Base-by-base conservation (phyloP, 768 basidiomycete species). In the Cantharellus cinnabarinus region DNA sequence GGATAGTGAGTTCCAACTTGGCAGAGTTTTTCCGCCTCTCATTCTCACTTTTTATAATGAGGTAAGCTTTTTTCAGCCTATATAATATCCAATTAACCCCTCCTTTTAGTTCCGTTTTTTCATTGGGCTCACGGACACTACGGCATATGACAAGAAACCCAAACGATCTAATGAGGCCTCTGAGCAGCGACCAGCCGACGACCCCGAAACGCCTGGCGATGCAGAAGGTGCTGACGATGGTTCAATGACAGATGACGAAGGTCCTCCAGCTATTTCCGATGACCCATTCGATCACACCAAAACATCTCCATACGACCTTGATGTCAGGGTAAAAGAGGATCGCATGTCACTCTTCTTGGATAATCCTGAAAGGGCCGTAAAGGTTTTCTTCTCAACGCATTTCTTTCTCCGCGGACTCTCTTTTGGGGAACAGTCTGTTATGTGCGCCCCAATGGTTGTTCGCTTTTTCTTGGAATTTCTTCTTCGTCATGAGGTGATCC, bases 311-410 rank as follows among this genome's bases (percentile, higher is more conserved):
- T 48, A 10, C 29, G 44, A 48, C 44, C 29, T 48, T 10, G 10
- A 10, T 10, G 44, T 48, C 44, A 10, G 10, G 44, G 44, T 29
- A 48, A 48, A 48, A 29, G 68, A 66, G 35, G 58, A 60, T 41
- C 63, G 64, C 37, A 69, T 80, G 57, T 64, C 72, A 0, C 62
- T 67, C 3, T 89, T 89, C 67, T 69, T 89, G 60, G 69, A 74
- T 42, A 74, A 84, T 59, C 83, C 86, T 0, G 82, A 79, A 63
- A 68, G 66, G 4, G 68, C 72, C 39, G 69, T 82, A 58, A 78
- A 73, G 59, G 73, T 85, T 20, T 89, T 86, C 68, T 71, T 89
- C 61, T 82, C 83, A 0, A 82, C 82, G 3, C 76, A 79, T 63
- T 81, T 80, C 70, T 73, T 78, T 41, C 76, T 79, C 58, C 77